Base-by-base conservation (phyloP, 2,329 filamentous ascomycete species). In the Dactylonectria estremocensis region DNA sequence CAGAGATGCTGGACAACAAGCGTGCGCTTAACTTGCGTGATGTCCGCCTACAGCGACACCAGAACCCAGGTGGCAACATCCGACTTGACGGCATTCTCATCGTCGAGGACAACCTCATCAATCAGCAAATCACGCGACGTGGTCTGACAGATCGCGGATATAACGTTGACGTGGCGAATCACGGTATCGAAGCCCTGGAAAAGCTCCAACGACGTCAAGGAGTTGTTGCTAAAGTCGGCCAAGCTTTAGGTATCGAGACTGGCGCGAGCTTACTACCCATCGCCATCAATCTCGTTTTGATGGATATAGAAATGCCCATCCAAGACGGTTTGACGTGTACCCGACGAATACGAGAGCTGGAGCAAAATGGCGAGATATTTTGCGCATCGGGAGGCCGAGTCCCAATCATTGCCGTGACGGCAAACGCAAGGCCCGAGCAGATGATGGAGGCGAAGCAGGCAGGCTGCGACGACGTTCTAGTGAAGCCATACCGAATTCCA, bases 241-340 rank as follows among this genome's bases (percentile, higher is more conserved):
- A 66, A 18, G 54, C 64, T 5, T 20, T 61, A 22, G 60, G 60
- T 7, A 40, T 40, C 20, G 56, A 50, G 63, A 68, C 33, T 45
- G 69, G 57, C 16, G 46, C 67, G 10, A 66, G 70, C 40, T 57
- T 69, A 3, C 43, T 64, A 9, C 71, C 72, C 6, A 71, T 85
- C 28, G 80, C 83, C 1, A 80, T 92, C 24, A 88, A 88, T 56
- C 83, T 93, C 5, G 88, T 94, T 18, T 83, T 94, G 20, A 94
- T 94, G 92, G 92, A 94, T 73, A 89, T 93, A 72, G 91, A 93
- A 76, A 93, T 94, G 92, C 92, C 92, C 1, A 81, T 93, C 16
- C 91, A 92, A 84, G 91, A 93, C 72, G 92, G 92, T 0, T 81
- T 92, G 64, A 89, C 89, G 1, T 92, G 91, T 75, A 91, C 90